Evolutionary conservation across 352 stramenopile genomes (phyloP).

Genomic region (Pythium dissimile): DNA sequence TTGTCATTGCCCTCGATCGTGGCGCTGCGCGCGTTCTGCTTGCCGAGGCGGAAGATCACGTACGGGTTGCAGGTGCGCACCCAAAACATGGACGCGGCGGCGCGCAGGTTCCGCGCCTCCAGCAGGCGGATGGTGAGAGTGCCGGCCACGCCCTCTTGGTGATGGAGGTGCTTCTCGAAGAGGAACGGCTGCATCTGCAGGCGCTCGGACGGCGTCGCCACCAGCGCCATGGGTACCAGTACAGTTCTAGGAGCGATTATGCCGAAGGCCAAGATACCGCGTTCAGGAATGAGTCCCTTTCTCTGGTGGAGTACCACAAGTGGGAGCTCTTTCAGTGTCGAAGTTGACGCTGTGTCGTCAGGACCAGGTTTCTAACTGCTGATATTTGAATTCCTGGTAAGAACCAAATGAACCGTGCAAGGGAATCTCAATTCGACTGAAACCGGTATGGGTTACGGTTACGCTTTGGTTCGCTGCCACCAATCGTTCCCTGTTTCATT

Average conservation of each 20-base stretch:
- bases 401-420: neutral
- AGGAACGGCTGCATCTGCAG: constrained; percentile 54
- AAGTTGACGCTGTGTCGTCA: constrained; percentile 27
- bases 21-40: constrained; percentile 58
- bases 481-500: constrained; percentile 28
- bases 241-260: neutral
- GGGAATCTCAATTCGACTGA: neutral
- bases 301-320: constrained; percentile 5
- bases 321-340: constrained; percentile 14
- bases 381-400: no score
- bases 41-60: constrained; percentile 80
- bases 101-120: constrained; percentile 64
- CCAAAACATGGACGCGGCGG: constrained; percentile 78
- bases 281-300: no score
- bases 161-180: constrained; percentile 74
- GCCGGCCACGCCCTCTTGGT: constrained; percentile 71
- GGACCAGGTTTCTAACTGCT: neutral
- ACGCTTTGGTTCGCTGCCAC: constrained; percentile 21
- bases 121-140: constrained; percentile 70
- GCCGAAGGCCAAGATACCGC: no score
- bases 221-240: constrained; percentile 30
- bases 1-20: constrained; percentile 74
- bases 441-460: constrained; percentile 3
- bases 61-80: constrained; percentile 80
- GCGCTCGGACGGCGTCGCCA: constrained; percentile 22